phyloP scores from a whole-genome alignment of 2,329 filamentous ascomycete genomes.

The Ascochyta viciae-villosae region DNA sequence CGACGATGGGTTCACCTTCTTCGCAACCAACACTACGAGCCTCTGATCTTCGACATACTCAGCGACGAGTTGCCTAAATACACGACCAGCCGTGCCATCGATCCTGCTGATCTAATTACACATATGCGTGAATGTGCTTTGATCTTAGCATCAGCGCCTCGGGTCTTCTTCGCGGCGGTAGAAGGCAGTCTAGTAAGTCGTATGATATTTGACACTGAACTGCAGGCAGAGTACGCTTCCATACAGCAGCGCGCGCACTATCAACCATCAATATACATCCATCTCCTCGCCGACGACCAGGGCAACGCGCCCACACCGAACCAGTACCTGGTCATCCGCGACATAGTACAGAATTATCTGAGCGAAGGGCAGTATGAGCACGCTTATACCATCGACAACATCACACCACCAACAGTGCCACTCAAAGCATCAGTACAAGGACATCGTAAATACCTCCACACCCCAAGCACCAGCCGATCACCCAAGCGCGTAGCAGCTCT shows the following conservation, averaged over 20 bases:
- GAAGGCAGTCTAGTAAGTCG: constrained; percentile 30
- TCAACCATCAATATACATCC: constrained; percentile 41
- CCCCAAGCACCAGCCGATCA: constrained; percentile 17
- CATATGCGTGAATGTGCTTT: constrained; percentile 34
- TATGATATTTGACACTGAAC: constrained; percentile 14
- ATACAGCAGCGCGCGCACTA: constrained; percentile 28
- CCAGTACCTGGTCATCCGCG: constrained; percentile 31
- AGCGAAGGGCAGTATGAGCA: background rate
- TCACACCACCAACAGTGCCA: constrained; percentile 15
- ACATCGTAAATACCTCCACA: constrained; percentile 37
- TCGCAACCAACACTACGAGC: constrained; percentile 24
- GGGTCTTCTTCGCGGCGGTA: constrained; percentile 33
- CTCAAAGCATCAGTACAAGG: constrained; percentile 15
- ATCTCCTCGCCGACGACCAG: constrained; percentile 30
- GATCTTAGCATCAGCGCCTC: constrained; percentile 37
- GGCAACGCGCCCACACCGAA: constrained; percentile 32
- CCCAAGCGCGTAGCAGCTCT: constrained; percentile 23
- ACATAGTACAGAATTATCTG: constrained; percentile 30
- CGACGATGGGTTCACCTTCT: constrained; percentile 28
- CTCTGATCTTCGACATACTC: constrained; percentile 34
- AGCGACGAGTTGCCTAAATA: constrained; percentile 36
- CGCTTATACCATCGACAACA: constrained; percentile 31
- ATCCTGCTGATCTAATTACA: constrained; percentile 15
- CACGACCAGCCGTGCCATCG: constrained; percentile 19
- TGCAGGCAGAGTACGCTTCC: constrained; percentile 28